Conservation (phyloP, 2,329 filamentous ascomycete species). For the Byssothecium circinans region DNA sequence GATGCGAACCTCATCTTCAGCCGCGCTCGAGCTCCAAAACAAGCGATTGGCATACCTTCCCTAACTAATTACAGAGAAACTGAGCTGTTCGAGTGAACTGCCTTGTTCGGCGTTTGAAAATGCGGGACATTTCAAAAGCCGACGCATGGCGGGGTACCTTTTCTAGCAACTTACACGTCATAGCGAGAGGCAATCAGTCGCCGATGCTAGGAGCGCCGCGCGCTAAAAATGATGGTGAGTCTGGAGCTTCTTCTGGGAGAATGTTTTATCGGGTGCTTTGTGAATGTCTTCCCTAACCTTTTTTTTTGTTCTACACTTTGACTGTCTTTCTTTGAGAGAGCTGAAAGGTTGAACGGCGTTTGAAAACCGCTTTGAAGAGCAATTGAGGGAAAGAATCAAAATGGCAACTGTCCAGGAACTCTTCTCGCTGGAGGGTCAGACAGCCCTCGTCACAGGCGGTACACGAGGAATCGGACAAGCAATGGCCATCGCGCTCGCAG, state of each 20-base stretch:
- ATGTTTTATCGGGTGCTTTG: too few species aligned
- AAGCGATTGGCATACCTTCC: too few species aligned
- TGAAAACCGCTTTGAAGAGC: neutral
- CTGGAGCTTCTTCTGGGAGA: too few species aligned
- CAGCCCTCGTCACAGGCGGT: conserved; percentile 53
- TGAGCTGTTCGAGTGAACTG: conserved; percentile 25
- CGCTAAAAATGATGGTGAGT: conserved; percentile 2
- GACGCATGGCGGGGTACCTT: conserved; percentile 27
- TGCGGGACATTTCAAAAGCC: conserved; percentile 29
- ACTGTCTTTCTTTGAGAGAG: neutral
- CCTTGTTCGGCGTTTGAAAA: conserved; percentile 35
- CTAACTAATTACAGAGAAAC: too few species aligned
- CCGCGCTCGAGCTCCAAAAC: too few species aligned
- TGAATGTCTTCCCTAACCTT: too few species aligned
- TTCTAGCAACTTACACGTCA: conserved; percentile 25
- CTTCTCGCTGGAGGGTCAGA: conserved; percentile 54
- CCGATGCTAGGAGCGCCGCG: conserved; percentile 9
- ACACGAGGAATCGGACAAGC: conserved; percentile 55
- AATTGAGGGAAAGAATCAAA: conserved; percentile 6
- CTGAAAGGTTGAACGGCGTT: neutral
- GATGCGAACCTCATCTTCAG: too few species aligned
- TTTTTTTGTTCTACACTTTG: too few species aligned
- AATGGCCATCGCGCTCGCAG: conserved; percentile 55
- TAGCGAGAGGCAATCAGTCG: conserved; percentile 4
- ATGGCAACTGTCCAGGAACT: conserved; percentile 43